Evolutionary conservation across 2,329 filamentous ascomycete species (phyloP).

Genomic region (Pestalotiopsis fici): DNA sequence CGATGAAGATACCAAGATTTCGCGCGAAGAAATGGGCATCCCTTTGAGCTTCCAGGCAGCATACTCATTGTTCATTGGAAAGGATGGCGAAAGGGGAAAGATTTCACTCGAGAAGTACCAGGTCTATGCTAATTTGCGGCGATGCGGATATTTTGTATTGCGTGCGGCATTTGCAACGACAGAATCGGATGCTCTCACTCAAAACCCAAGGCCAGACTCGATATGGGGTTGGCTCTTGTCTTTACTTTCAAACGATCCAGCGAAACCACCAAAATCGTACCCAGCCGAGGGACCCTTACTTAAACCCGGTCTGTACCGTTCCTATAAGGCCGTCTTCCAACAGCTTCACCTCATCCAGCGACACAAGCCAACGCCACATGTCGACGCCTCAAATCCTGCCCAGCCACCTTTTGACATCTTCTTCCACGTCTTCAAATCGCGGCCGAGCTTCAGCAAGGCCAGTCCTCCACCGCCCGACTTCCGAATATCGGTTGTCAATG

Average conservation of each 20-base stretch:
- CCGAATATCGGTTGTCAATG: conserved; percentile 79
- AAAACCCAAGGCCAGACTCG: conserved; percentile 18
- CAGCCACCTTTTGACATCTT: conserved; percentile 68
- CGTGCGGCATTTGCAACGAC: conserved; percentile 55
- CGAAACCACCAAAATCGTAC: conserved; percentile 17
- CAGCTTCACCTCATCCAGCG: conserved; percentile 73
- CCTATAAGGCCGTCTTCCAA: conserved; percentile 72
- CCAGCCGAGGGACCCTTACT: conserved; percentile 58
- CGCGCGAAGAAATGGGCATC: conserved; percentile 53
- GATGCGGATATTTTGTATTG: conserved; percentile 79
- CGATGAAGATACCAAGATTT: conserved; percentile 47
- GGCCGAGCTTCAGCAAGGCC: conserved; percentile 73
- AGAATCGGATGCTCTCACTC: background rate
- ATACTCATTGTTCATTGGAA: conserved; percentile 80
- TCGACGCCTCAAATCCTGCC: conserved; percentile 25
- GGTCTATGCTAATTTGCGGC: conserved; percentile 83
- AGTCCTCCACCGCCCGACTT: conserved; percentile 80
- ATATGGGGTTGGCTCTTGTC: conserved; percentile 58
- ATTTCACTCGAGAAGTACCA: conserved; percentile 77
- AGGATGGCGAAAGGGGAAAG: conserved; percentile 62
- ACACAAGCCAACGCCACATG: conserved; percentile 55
- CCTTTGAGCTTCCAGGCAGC: conserved; percentile 90
- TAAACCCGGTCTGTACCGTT: conserved; percentile 64
- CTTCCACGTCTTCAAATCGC: conserved; percentile 81
- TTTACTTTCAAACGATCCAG: conserved; percentile 34